Percentiles rank a stretch among this genome's conserved stretches.
These are phyloP conservation scores for Pythium monospermum DNA, from an alignment of 352 stramenopile genomes.

Conservation along the genomic window DNA sequence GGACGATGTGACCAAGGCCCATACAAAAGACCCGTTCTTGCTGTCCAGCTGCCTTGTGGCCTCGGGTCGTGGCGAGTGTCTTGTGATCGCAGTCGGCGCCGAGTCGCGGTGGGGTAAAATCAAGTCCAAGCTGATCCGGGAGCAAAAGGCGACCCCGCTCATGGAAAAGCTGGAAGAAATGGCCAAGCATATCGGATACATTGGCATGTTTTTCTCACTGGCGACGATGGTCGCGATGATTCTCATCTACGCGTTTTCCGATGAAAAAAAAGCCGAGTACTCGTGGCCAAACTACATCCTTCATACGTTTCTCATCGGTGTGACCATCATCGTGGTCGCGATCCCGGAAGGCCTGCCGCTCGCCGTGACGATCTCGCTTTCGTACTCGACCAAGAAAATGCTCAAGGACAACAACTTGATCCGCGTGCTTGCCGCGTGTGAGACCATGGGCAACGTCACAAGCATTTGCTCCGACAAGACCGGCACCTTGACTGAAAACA, in stretches of 20 bases:
- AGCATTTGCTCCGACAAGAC: constrained; percentile 98
- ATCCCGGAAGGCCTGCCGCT: constrained; percentile 93
- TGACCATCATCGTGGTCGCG: constrained; percentile 94
- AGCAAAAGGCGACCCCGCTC: constrained; percentile 87
- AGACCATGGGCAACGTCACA: constrained; percentile 98
- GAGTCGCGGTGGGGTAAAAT: constrained; percentile 89
- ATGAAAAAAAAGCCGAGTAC: constrained; percentile 52
- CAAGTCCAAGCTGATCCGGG: constrained; percentile 84
- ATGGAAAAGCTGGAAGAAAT: constrained; percentile 92
- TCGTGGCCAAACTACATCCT: constrained; percentile 84
- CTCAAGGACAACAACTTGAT: constrained; percentile 98
- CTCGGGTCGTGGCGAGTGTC: constrained; percentile 62
- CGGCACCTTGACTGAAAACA: constrained; percentile 96
- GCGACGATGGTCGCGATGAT: constrained; percentile 85
- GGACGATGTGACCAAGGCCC: constrained; percentile 88
- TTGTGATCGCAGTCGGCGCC: constrained; percentile 79
- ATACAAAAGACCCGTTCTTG: constrained; percentile 70
- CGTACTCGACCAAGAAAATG: constrained; percentile 97
- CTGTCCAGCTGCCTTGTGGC: constrained; percentile 84
- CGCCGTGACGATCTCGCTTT: constrained; percentile 93
- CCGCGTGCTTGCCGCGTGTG: constrained; percentile 94
- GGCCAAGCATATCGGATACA: constrained; percentile 87
- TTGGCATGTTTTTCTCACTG: constrained; percentile 82
- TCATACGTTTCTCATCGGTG: constrained; percentile 92
- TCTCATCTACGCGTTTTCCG: constrained; percentile 68